These are phyloP conservation scores for Aspergillus proliferans DNA, from an alignment of 2,329 filamentous ascomycete species.

Conservation along the genomic window DNA sequence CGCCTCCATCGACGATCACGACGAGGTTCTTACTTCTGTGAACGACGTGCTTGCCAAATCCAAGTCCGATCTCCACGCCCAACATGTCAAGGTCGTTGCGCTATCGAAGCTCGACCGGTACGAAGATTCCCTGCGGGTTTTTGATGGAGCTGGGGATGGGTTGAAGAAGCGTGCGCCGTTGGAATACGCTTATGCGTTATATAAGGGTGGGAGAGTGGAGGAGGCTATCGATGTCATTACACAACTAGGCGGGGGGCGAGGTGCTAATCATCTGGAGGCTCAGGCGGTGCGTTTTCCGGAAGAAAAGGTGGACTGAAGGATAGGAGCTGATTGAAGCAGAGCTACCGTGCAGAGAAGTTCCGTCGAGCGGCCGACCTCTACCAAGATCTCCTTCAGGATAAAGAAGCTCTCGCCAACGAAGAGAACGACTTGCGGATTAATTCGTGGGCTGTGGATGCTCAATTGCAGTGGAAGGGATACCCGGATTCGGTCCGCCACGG, in stretches of 20 bases:
- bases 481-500: constrained; percentile 47
- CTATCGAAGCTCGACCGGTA: constrained; percentile 59
- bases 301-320: background rate
- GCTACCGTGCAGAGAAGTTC: constrained; percentile 57
- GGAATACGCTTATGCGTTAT: constrained; percentile 59
- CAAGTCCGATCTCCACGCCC: constrained; percentile 51
- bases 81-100: constrained; percentile 55
- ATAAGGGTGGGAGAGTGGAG: constrained; percentile 52
- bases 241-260: constrained; percentile 38
- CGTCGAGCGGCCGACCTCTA: constrained; percentile 50
- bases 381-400: constrained; percentile 40
- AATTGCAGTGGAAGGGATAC: constrained; percentile 54
- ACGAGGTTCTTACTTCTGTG: constrained; percentile 54
- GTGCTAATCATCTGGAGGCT: constrained; percentile 55
- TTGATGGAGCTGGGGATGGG: constrained; percentile 49
- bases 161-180: constrained; percentile 51
- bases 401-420: constrained; percentile 40
- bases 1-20: constrained; percentile 56
- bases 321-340: constrained; percentile 13
- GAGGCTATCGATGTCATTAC: constrained; percentile 50
- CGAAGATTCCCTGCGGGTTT: constrained; percentile 52
- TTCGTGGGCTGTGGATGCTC: constrained; percentile 54
- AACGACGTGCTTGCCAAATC: constrained; percentile 52
- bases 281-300: constrained; percentile 45
- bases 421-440: constrained; percentile 59